Conservation (phyloP, 192 early-diverging fungal species). For the Linnemannia elongata region DNA sequence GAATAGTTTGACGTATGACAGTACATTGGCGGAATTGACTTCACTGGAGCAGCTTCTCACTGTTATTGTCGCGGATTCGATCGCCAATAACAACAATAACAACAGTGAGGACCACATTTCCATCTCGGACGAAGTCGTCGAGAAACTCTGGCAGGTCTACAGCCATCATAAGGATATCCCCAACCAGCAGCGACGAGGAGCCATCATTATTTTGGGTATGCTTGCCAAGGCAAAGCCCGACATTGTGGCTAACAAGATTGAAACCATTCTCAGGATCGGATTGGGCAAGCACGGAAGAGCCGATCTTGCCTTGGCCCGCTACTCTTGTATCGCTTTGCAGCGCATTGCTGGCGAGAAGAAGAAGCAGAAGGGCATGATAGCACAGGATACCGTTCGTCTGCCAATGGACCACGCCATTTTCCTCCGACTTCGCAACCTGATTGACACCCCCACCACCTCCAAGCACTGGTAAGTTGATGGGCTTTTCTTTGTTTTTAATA, state of each 20-base stretch:
- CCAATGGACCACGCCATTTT: slow-evolving; percentile 72
- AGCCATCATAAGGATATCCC: slow-evolving; percentile 75
- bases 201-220: slow-evolving; percentile 95
- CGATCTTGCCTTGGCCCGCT: slow-evolving; percentile 87
- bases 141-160: slow-evolving; percentile 88
- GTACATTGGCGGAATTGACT: slow-evolving; percentile 93
- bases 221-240: slow-evolving; percentile 87
- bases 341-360: slow-evolving; percentile 74
- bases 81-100: slow-evolving; percentile 24
- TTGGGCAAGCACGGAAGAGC: slow-evolving; percentile 85
- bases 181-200: slow-evolving; percentile 83
- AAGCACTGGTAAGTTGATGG: slow-evolving; percentile 63
- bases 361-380: slow-evolving; percentile 70
- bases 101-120: slow-evolving; percentile 18
- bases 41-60: slow-evolving; percentile 94
- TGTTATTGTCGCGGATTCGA: slow-evolving; percentile 76
- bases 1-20: slow-evolving; percentile 83
- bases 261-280: slow-evolving; percentile 86
- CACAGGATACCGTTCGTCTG: slow-evolving; percentile 54
- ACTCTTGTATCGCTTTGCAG: slow-evolving; percentile 95
- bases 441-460: slow-evolving; percentile 62
- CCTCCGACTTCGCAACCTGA: slow-evolving; percentile 58
- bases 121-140: slow-evolving; percentile 78
- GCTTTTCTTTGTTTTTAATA: neutral
- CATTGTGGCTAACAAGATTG: slow-evolving; percentile 89